Percentiles rank a stretch among this genome's conserved stretches.
phyloP scores from a whole-genome alignment of 352 stramenopile genomes.

The Phytophthora ramorum region DNA sequence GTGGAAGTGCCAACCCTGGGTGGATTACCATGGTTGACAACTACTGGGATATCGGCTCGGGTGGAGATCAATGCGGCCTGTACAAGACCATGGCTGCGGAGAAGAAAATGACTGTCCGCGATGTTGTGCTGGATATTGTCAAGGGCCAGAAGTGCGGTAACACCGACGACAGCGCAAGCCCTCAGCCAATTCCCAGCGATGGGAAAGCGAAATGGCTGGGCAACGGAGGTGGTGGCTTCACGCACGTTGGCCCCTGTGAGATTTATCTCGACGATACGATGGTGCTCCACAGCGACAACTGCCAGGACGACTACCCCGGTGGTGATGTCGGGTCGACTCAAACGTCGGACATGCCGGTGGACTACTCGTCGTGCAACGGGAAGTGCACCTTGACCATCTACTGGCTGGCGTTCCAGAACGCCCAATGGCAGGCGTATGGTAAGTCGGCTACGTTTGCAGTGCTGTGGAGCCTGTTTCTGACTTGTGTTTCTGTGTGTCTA shows the following conservation, averaged over 20 bases:
- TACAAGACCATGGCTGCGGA: slow-evolving; percentile 27
- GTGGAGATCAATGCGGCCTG: background rate
- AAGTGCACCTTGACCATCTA: too few species aligned
- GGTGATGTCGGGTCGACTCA: too few species aligned
- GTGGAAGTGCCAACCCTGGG: slow-evolving; percentile 5
- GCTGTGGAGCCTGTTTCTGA: too few species aligned
- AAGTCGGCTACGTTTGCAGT: too few species aligned
- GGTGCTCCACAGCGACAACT: background rate
- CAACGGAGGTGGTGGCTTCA: slow-evolving; percentile 33
- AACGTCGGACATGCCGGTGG: too few species aligned
- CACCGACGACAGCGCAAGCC: slow-evolving; percentile 19
- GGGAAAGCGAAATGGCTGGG: slow-evolving; percentile 32
- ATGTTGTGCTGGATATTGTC: too few species aligned
- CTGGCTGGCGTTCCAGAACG: too few species aligned
- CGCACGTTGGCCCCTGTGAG: background rate
- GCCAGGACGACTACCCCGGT: too few species aligned
- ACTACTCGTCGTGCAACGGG: too few species aligned
- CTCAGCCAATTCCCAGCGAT: slow-evolving; percentile 36
- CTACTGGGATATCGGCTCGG: slow-evolving; percentile 29
- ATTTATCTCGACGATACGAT: background rate
- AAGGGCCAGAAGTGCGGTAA: slow-evolving; percentile 33
- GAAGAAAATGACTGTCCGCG: slow-evolving; percentile 27
- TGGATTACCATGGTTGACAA: slow-evolving; percentile 25
- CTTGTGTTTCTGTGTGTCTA: too few species aligned
- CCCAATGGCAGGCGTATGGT: too few species aligned